Percentiles rank a stretch among this genome's conserved stretches.
These are phyloP conservation scores for Fusarium succisae DNA, from an alignment of 2,329 filamentous ascomycete species.

Conservation along the genomic window DNA sequence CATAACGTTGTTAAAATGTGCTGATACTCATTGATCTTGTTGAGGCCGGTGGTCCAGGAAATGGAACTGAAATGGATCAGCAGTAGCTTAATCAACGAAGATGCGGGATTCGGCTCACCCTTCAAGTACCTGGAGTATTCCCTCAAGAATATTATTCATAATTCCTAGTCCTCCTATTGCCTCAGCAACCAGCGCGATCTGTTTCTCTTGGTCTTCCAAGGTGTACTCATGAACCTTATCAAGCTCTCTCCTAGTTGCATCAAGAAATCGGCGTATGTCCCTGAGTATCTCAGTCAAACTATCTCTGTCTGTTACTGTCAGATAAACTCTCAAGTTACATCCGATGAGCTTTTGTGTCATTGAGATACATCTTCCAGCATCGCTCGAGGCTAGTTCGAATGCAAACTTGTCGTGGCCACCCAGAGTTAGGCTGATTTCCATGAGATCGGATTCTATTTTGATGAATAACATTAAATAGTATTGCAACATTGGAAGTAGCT, in stretches of 20 bases:
- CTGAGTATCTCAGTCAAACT: background rate
- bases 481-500: background rate
- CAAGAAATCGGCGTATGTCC: rapidly evolving
- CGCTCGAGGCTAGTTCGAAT: rapidly evolving
- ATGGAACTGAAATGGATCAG: rapidly evolving
- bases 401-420: background rate
- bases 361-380: background rate
- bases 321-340: rapidly evolving
- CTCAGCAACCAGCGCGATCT: rapidly evolving
- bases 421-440: rapidly evolving
- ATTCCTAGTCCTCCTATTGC: rapidly evolving
- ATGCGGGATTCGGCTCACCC: background rate
- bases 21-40: rapidly evolving
- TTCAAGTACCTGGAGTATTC: background rate
- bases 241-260: rapidly evolving
- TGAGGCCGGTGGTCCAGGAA: rapidly evolving
- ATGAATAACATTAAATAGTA: background rate
- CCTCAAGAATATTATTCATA: background rate
- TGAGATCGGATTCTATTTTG: background rate
- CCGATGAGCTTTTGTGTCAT: rapidly evolving
- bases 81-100: rapidly evolving
- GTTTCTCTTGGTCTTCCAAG: no score
- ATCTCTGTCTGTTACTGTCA: rapidly evolving
- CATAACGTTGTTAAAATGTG: rapidly evolving
- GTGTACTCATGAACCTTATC: rapidly evolving